phyloP scores from a whole-genome alignment of 805 yeast species.

The Yarrowia divulgata region DNA sequence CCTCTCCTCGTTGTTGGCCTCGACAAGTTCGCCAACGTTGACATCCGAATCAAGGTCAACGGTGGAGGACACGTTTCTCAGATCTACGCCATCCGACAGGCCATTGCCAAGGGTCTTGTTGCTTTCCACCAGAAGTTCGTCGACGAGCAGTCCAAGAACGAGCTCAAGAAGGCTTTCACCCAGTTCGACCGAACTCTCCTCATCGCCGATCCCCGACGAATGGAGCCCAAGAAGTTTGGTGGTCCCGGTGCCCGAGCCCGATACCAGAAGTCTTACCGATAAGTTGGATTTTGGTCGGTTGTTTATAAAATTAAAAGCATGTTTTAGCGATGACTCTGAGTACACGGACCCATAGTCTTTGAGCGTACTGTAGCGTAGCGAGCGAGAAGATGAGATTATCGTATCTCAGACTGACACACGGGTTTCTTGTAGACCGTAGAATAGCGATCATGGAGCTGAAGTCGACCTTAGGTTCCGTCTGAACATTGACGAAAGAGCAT shows the following conservation, averaged over 20 bases:
- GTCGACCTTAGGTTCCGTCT: too few relatives aligned
- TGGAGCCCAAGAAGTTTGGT: slow-evolving; percentile 99
- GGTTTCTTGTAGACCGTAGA: too few relatives aligned
- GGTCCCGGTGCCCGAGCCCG: slow-evolving; percentile 99
- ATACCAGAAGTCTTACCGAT: slow-evolving; percentile 99
- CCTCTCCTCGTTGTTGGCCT: slow-evolving; percentile 97
- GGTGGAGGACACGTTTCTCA: slow-evolving; percentile 99
- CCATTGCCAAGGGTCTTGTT: slow-evolving; percentile 98
- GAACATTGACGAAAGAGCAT: too few relatives aligned
- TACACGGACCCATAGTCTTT: too few relatives aligned
- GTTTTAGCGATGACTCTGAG: slow-evolving; percentile 24
- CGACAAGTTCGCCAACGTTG: slow-evolving; percentile 98
- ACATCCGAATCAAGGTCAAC: slow-evolving; percentile 98
- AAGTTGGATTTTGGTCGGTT: slow-evolving; percentile 47
- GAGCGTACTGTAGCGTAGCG: not conserved
- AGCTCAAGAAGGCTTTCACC: slow-evolving; percentile 96
- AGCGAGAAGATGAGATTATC: not conserved
- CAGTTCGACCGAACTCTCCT: slow-evolving; percentile 99
- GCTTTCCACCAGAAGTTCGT: slow-evolving; percentile 99
- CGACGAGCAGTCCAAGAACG: slow-evolving; percentile 99
- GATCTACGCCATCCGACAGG: slow-evolving; percentile 99
- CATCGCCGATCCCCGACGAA: slow-evolving; percentile 99
- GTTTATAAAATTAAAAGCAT: slow-evolving; percentile 39
- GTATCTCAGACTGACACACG: too few relatives aligned
- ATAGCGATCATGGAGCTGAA: too few relatives aligned